Evolutionary conservation across 2,329 filamentous ascomycete genomes (phyloP), one percentile per base, ranked within the genome.

Genomic region (Fusarium multiceps): DNA sequence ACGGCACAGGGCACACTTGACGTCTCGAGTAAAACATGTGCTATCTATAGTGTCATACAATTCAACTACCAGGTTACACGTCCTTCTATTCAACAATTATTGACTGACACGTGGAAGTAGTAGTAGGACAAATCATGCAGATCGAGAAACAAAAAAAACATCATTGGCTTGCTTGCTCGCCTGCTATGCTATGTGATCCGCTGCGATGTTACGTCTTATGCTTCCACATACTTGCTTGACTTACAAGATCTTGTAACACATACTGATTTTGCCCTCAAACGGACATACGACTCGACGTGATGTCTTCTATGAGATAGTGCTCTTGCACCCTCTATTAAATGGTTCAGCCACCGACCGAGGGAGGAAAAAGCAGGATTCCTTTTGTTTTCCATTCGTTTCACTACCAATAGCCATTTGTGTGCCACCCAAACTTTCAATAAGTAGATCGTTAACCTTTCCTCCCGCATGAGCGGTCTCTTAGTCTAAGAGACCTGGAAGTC

Each of bases 401-500:
- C 45, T 45, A 49, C 50, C 32, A 40, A 27, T 30, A 45, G 43
- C 46, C 48, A 30, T 46, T 50, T 50, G 16, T 56, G 28, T 45
- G 42, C 49, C 50, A 20, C 25, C 51, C 47, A 14, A 34, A 30
- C 30, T 64, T 55, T 42, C 34, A 63, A 46, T 49, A 63, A 63
- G 37, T 46, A 65, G 64, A 50, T 72, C 71, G 43, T 58, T 40
- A 58, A 42, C 68, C 34, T 59, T 57, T 65, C 69, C 65, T 68
- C 73, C 73, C 73, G 73, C 73, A 73, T 55, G 73, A 75, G 72
- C 73, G 73, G 72, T 73, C 68, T 66, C 61, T 68, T 65, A 65
- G 63, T 75, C 73, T 74, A 75, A 65, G 70, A 72, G 70, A 40
- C 73, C 73, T 73, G 63, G 25, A 56, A 74, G 69, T 64, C 68